Evolutionary conservation across 805 yeast genomes (phyloP).

Genomic region (Peterozyma xylosa): DNA sequence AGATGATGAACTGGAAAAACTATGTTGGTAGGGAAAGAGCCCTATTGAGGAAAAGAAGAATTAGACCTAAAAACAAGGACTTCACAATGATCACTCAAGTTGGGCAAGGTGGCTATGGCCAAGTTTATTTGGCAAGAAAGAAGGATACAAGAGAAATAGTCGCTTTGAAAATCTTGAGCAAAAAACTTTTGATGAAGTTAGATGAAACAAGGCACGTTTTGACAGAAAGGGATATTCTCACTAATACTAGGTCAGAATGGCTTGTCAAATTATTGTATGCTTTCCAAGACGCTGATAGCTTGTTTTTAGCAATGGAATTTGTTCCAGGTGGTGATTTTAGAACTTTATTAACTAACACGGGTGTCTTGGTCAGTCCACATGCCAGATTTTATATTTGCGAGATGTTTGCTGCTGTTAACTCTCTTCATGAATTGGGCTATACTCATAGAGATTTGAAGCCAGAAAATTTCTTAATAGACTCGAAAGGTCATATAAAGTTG

Average conservation of each 20-base stretch:
- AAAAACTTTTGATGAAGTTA: conserved; percentile 73
- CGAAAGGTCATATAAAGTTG: conserved; percentile 84
- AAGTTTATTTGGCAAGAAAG: conserved; percentile 93
- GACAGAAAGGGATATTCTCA: conserved; percentile 92
- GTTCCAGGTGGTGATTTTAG: conserved; percentile 99
- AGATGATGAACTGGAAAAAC: conserved; percentile 45
- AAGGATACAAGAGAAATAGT: conserved; percentile 92
- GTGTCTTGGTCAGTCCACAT: conserved; percentile 87
- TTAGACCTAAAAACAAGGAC: conserved; percentile 90
- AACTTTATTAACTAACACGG: conserved; percentile 88
- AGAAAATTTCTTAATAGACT: conserved; percentile 84
- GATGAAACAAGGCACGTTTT: conserved; percentile 95
- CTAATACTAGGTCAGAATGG: conserved; percentile 97
- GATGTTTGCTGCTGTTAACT: conserved; percentile 93
- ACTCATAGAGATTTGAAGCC: conserved; percentile 97
- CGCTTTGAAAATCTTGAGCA: conserved; percentile 88
- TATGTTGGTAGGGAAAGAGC: conserved; percentile 83
- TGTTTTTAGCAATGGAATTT: conserved; percentile 96
- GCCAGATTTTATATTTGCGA: conserved; percentile 93
- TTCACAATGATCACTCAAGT: conserved; percentile 96
- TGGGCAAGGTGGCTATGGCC: conserved; percentile 99
- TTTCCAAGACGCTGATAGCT: conserved; percentile 85
- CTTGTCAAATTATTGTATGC: conserved; percentile 88
- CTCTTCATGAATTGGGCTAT: conserved; percentile 89
- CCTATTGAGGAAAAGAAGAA: conserved; percentile 76